Evolutionary conservation across 257 asterid genomes (phyloP), one percentile per base, ranked within the genome.

Genomic region (Solanum etuberosum): DNA sequence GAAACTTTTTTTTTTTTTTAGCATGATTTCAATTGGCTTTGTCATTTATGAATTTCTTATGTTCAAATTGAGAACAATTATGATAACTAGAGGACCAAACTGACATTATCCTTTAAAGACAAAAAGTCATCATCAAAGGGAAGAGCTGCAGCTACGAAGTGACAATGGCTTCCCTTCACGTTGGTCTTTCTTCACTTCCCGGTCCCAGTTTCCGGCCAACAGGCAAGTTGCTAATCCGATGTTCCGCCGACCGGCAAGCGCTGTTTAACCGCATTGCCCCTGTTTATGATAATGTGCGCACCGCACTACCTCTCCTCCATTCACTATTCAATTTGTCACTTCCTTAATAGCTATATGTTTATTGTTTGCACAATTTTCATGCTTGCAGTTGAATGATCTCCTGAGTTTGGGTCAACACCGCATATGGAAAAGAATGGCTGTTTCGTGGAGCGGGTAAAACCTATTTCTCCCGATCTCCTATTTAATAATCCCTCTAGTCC

Each of bases 381-480:
- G 8, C 25, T 83, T 83, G 80, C 92, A 96, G 98, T 86, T 96
- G 91, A 96, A 96, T 90, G 98, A 96, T 86, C 88, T 93, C 91
- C 59, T 95, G 32, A 94, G 95, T 81, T 92, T 96, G 89, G 98
- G 98, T 4, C 90, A 91, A 83, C 99, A 96, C 76, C 91, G 98
- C 87, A 92, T 95, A 73, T 96, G 98, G 99, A 96, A 95, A 91
- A 91, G 96, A 91, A 96, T 96, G 99, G 89, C 93, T 78, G 95
- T 96, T 91, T 94, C 98, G 80, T 96, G 98, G 99, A 93, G 93
- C 89, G 95, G 95, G 99, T 96, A 91, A 48, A 12, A 20, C 32
- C 48, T 25, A 81, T 83, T 67, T 87, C 38, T 27, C 31, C n/a
- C 31, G 46, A 20, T 20, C 11, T 86, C 29, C 40, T 29, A 23